These are phyloP conservation scores for Nicotiana sylvestris DNA, from an alignment of 257 asterid genomes.

Conservation along the genomic window DNA sequence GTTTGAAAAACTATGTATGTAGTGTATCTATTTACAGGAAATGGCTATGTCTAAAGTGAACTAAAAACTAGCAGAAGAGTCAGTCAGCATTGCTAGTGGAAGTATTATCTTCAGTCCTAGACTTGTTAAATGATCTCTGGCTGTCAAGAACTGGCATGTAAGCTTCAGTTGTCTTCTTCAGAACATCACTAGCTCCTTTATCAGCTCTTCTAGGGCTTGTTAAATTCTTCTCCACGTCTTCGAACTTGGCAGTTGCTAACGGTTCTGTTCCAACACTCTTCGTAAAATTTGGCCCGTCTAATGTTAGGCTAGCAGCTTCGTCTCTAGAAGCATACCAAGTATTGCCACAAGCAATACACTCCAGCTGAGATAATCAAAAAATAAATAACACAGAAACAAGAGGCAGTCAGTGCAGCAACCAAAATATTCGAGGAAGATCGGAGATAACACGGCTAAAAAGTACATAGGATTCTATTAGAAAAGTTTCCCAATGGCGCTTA, in stretches of 20 bases:
- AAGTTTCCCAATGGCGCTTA: neutral
- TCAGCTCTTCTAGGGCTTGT: conserved; percentile 51
- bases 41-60: neutral
- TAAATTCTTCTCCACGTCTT: conserved; percentile 56
- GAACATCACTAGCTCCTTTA: conserved; percentile 28
- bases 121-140: conserved; percentile 39
- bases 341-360: conserved; percentile 72
- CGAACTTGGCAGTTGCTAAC: conserved; percentile 63
- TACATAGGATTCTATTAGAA: neutral
- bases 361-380: conserved; percentile 44
- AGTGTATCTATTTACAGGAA: neutral
- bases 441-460: neutral
- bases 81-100: neutral
- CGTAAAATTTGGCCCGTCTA: conserved; percentile 49
- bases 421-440: neutral
- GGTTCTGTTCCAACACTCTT: conserved; percentile 56
- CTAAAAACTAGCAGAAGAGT: neutral
- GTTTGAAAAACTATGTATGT: neutral
- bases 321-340: conserved; percentile 81
- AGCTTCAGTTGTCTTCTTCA: conserved; percentile 51
- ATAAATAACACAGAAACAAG: neutral
- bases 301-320: conserved; percentile 56
- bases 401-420: neutral
- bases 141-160: conserved; percentile 38
- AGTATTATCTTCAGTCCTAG: conserved; percentile 21